phyloP scores from a whole-genome alignment of 169 alveolate genomes.

The Cystoisospora suis region DNA sequence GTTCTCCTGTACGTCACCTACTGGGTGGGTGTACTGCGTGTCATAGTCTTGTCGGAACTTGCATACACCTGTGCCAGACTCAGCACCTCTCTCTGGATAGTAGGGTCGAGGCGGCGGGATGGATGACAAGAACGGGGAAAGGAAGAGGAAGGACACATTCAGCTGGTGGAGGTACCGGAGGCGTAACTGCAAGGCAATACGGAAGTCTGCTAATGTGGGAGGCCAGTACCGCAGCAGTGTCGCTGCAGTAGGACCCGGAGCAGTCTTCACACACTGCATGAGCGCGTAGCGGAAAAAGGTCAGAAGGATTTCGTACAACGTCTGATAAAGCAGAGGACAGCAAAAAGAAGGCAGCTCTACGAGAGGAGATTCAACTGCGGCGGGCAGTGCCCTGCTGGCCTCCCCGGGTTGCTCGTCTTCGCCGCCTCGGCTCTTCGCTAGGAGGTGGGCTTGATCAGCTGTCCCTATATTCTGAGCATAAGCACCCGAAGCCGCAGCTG shows the following conservation, averaged over 20 bases:
- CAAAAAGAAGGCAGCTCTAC: conserved; percentile 14
- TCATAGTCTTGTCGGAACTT: too few relatives aligned
- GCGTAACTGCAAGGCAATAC: neutral
- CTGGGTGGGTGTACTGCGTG: too few relatives aligned
- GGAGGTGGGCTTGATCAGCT: too few relatives aligned
- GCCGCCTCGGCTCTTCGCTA: too few relatives aligned
- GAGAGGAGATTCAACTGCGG: conserved; percentile 6
- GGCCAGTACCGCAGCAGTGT: conserved; percentile 5
- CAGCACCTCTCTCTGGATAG: too few relatives aligned
- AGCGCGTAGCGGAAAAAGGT: neutral
- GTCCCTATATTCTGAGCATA: too few relatives aligned
- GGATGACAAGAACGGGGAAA: neutral
- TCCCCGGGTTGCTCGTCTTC: too few relatives aligned
- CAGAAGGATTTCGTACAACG: conserved; percentile 1
- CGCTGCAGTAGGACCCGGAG: neutral
- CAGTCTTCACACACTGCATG: neutral
- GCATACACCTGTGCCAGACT: too few relatives aligned
- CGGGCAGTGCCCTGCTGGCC: too few relatives aligned
- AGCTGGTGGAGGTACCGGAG: conserved; percentile 22
- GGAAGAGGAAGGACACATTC: conserved; percentile 10
- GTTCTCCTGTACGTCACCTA: too few relatives aligned
- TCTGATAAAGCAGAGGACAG: conserved; percentile 2
- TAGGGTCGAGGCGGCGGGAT: conserved; percentile 26
- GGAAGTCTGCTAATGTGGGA: conserved; percentile 1
- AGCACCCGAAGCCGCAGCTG: too few relatives aligned